Conservation (phyloP, 345 rosid genomes). For the Pugionium cornutum region DNA sequence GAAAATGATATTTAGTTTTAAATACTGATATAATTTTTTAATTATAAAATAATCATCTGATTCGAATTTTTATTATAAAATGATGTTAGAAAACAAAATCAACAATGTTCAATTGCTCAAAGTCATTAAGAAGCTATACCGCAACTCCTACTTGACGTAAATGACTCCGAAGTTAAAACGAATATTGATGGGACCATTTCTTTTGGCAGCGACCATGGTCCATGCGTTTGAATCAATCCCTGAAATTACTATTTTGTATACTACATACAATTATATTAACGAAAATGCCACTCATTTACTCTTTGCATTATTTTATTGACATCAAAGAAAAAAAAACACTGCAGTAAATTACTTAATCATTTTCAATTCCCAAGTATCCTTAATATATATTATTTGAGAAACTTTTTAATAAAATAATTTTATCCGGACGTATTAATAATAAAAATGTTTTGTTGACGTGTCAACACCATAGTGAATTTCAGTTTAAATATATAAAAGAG, state of each 20-base stretch:
- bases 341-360: slow-evolving; percentile 18
- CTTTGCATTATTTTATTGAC: slow-evolving; percentile 22
- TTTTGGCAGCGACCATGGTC: background rate
- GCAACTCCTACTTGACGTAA: too few species aligned
- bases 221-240: slow-evolving; percentile 11
- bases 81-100: background rate
- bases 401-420: too few species aligned
- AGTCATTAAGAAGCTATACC: background rate
- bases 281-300: slow-evolving; percentile 16
- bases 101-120: slow-evolving; percentile 1
- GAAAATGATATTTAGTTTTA: too few species aligned
- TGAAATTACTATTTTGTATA: slow-evolving; percentile 6
- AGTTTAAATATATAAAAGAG: too few species aligned
- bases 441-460: too few species aligned
- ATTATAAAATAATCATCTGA: too few species aligned
- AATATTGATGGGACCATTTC: slow-evolving; percentile 10
- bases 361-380: background rate
- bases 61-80: too few species aligned
- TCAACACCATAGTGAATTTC: too few species aligned
- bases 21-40: too few species aligned
- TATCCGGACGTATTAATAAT: too few species aligned
- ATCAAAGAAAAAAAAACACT: background rate
- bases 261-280: slow-evolving; percentile 17
- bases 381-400: too few species aligned
- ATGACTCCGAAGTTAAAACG: slow-evolving; percentile 27